Evolutionary conservation across 2,329 filamentous ascomycete species (phyloP).

Genomic region (Trichoderma citrinoviride): DNA sequence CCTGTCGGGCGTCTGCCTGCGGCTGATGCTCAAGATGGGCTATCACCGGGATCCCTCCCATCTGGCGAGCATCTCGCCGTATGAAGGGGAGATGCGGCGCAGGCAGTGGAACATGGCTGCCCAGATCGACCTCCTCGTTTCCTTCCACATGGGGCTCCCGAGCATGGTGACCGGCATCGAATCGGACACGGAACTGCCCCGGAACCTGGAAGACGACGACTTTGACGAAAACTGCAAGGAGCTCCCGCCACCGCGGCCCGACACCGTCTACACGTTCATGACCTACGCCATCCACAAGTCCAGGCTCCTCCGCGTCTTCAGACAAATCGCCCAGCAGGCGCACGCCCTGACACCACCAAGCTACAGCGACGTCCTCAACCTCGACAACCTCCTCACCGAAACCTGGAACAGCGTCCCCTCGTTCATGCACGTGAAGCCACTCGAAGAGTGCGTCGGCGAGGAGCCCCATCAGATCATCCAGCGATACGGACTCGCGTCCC

Average conservation of each 20-base stretch:
- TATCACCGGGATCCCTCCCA: conserved; percentile 55
- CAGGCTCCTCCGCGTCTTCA: conserved; percentile 47
- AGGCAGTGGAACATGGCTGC: conserved; percentile 53
- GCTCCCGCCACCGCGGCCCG: conserved; percentile 56
- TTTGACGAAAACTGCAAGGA: conserved; percentile 54
- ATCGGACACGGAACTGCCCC: conserved; percentile 59
- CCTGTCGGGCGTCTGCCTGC: conserved; percentile 48
- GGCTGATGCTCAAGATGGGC: conserved; percentile 58
- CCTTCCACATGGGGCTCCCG: conserved; percentile 66
- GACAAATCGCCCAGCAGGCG: conserved; percentile 48
- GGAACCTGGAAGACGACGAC: conserved; percentile 64
- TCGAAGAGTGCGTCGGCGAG: conserved; percentile 51
- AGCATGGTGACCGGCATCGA: conserved; percentile 63
- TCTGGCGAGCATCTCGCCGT: conserved; percentile 49
- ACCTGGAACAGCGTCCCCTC: conserved; percentile 46
- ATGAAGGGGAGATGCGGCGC: conserved; percentile 54
- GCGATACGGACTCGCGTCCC: conserved; percentile 49
- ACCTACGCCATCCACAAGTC: conserved; percentile 55
- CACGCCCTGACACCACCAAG: conserved; percentile 48
- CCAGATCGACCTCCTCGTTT: conserved; percentile 62
- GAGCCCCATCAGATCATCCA: conserved; percentile 48
- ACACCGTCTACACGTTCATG: conserved; percentile 58
- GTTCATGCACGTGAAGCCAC: conserved; percentile 48
- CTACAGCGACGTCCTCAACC: conserved; percentile 49
- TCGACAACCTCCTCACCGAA: conserved; percentile 47